Percentiles rank a stretch among this genome's conserved stretches.
Conservation (phyloP, 2,329 filamentous ascomycete species). For the Fusarium tricinctum region DNA sequence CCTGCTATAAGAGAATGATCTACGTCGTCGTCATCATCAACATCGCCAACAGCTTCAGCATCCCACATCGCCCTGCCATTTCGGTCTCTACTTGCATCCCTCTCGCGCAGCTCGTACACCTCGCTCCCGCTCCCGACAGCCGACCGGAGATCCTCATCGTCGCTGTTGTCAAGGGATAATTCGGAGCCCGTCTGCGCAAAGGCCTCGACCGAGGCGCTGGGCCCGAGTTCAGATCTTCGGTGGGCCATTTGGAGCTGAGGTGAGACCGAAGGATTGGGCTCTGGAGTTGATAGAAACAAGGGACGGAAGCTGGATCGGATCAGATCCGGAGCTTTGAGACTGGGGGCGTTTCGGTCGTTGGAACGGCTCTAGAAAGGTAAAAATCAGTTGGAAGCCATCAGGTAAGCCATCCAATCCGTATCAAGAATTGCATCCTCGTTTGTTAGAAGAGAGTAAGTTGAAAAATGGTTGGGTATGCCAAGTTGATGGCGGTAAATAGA, state of each 20-base stretch:
- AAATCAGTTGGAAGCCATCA: slow-evolving; percentile 19
- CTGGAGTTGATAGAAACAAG: background rate
- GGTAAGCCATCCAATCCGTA: slow-evolving; percentile 28
- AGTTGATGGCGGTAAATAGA: background rate
- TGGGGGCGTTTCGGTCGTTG: background rate
- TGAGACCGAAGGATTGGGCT: slow-evolving; percentile 1
- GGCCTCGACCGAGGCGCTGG: slow-evolving; percentile 49
- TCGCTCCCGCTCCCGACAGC: slow-evolving; percentile 51
- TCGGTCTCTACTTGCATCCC: slow-evolving; percentile 29
- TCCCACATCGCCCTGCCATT: slow-evolving; percentile 39
- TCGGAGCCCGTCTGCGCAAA: slow-evolving; percentile 59
- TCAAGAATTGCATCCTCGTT: slow-evolving; percentile 31
- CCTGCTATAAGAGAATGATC: slow-evolving; percentile 42
- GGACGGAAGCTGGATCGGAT: slow-evolving; percentile 6
- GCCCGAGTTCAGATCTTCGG: slow-evolving; percentile 39
- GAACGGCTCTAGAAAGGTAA: slow-evolving; percentile 8
- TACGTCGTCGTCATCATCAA: slow-evolving; percentile 23
- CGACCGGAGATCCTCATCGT: slow-evolving; percentile 54
- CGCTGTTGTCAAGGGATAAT: slow-evolving; percentile 55
- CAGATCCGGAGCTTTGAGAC: background rate
- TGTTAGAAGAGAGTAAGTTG: slow-evolving; percentile 5
- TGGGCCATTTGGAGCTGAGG: slow-evolving; percentile 43
- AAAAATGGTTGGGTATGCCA: background rate
- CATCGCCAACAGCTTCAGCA: slow-evolving; percentile 36
- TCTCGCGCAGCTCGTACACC: slow-evolving; percentile 53